These are phyloP conservation scores for Gossypium turneri DNA, from an alignment of 345 rosid genomes.

Conservation along the genomic window DNA sequence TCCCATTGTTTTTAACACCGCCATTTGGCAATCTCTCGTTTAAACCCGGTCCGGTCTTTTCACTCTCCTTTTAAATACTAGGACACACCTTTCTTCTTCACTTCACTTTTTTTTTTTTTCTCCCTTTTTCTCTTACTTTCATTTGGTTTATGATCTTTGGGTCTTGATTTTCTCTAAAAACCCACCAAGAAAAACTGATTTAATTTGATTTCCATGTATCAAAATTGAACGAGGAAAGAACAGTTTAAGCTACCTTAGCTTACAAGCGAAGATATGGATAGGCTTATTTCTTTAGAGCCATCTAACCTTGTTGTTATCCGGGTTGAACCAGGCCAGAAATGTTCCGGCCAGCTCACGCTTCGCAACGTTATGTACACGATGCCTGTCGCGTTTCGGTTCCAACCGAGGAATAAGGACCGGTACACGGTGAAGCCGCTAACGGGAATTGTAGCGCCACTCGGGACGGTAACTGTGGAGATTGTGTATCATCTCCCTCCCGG, in stretches of 20 bases:
- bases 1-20: conserved; percentile 12
- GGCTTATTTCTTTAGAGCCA: conserved; percentile 60
- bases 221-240: not conserved
- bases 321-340: conserved; percentile 49
- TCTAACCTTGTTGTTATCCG: conserved; percentile 41
- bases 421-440: conserved; percentile 52
- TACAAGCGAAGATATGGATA: conserved; percentile 33
- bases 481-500: conserved; percentile 34
- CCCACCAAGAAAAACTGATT: not conserved
- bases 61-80: not conserved
- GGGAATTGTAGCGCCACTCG: conserved; percentile 53
- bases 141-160: not conserved
- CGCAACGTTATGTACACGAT: conserved; percentile 75
- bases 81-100: not conserved
- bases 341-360: conserved; percentile 48
- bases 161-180: conserved; percentile 11
- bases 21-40: conserved; percentile 9
- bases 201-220: not conserved
- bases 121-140: not conserved
- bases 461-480: conserved; percentile 42
- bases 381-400: conserved; percentile 62
- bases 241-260: not conserved
- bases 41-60: not conserved
- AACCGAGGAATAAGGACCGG: conserved; percentile 36
- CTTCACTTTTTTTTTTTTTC: not conserved